These are phyloP conservation scores for Tricholoma terreum DNA, from an alignment of 768 basidiomycete species.

Conservation along the genomic window DNA sequence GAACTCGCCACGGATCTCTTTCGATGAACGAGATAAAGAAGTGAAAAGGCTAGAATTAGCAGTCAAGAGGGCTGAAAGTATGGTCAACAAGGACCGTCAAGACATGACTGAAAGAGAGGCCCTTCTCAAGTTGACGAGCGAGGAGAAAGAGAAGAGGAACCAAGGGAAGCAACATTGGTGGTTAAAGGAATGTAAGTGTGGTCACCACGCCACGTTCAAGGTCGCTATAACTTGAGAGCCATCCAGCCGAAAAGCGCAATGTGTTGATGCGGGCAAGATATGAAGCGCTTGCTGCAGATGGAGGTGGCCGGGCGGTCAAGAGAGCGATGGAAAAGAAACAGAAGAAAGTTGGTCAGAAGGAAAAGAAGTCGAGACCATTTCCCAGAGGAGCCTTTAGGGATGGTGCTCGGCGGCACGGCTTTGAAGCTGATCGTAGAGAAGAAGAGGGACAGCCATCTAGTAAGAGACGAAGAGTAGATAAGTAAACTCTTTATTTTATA, in stretches of 20 bases:
- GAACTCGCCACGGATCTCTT: constrained; percentile 59
- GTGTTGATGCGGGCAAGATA: constrained; percentile 72
- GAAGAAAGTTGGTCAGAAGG: constrained; percentile 83
- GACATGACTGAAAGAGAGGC: constrained; percentile 73
- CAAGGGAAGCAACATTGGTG: constrained; percentile 83
- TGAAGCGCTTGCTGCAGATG: constrained; percentile 71
- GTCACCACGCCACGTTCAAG: neutral
- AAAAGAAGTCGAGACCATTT: constrained; percentile 82
- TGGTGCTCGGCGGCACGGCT: neutral
- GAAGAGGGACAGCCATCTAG: constrained; percentile 11
- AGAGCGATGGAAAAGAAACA: constrained; percentile 88
- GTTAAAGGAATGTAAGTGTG: constrained; percentile 71
- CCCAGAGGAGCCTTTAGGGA: constrained; percentile 19
- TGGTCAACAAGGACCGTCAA: constrained; percentile 67
- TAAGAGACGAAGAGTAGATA: constrained; percentile 18
- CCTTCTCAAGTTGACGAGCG: constrained; percentile 48
- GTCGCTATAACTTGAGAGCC: constrained; percentile 6
- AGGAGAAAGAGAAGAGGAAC: constrained; percentile 63
- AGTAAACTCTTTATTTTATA: neutral
- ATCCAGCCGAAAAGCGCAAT: constrained; percentile 73
- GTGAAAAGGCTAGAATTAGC: constrained; percentile 68
- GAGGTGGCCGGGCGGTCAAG: constrained; percentile 79
- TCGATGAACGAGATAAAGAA: constrained; percentile 63
- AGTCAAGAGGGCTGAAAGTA: constrained; percentile 72
- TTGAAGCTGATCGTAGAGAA: constrained; percentile 9